A percentile compares a stretch with the other conserved stretches of the same genome.
Evolutionary conservation across 345 rosid genomes (phyloP).

Genomic region (Lumnitzera racemosa): DNA sequence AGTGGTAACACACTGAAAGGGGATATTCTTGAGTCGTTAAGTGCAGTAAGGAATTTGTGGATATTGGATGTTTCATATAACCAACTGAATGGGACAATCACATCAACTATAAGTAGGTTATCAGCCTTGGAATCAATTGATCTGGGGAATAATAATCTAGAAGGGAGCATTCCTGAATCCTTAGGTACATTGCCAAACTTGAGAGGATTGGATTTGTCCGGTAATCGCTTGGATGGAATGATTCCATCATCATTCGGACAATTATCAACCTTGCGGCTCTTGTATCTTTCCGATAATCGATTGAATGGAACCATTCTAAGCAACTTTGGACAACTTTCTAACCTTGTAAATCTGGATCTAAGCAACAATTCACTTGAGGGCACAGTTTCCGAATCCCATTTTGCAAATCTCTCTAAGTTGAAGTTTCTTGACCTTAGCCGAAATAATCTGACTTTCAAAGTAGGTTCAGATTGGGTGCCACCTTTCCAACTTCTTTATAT

Average conservation of each 20-base stretch:
- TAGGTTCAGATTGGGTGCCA: not conserved
- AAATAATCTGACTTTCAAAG: not conserved
- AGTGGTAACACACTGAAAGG: too few species aligned
- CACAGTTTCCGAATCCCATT: constrained; percentile 5
- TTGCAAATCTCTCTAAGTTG: constrained; percentile 8
- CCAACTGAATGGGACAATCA: not conserved
- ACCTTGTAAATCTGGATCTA: constrained; percentile 1
- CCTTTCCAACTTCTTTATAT: not conserved
- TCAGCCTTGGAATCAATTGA: not conserved
- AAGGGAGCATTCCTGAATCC: constrained; percentile 1
- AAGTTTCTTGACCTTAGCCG: not conserved
- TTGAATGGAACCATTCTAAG: not conserved
- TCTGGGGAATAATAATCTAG: not conserved
- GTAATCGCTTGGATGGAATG: not conserved
- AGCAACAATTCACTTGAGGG: constrained; percentile 10
- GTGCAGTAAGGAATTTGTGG: too few species aligned
- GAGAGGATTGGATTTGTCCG: not conserved
- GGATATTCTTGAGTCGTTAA: too few species aligned
- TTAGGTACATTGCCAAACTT: not conserved
- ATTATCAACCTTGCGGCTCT: too few species aligned
- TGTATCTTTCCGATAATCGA: not conserved
- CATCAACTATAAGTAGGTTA: not conserved
- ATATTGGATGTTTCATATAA: not conserved
- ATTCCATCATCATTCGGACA: not conserved
- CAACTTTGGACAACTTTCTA: not conserved